A percentile compares a stretch with the other conserved stretches of the same genome.
phyloP scores from a whole-genome alignment of 495 filamentous ascomycete species.

The Lasiosphaeria ovina region DNA sequence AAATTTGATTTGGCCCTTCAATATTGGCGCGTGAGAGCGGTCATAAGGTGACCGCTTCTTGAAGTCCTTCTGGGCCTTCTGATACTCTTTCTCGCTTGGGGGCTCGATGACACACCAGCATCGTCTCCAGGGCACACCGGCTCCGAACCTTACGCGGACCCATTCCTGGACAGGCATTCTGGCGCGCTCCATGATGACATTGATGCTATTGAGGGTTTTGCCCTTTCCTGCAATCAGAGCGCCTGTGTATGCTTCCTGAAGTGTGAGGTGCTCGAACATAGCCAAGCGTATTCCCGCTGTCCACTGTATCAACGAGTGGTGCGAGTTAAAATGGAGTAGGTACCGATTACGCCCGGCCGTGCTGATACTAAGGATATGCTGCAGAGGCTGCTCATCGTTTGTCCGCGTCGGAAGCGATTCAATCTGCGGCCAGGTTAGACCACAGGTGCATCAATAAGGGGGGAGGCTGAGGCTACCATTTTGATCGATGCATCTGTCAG shows the following conservation, averaged over 20 bases:
- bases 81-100: slow-evolving; percentile 86
- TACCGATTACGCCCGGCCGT: slow-evolving; percentile 96
- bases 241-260: slow-evolving; percentile 96
- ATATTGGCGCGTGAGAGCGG: slow-evolving; percentile 55
- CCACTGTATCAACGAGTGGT: slow-evolving; percentile 92
- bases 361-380: slow-evolving; percentile 92
- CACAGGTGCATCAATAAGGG: neutral
- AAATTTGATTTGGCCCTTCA: slow-evolving; percentile 90
- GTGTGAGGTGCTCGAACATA: slow-evolving; percentile 89
- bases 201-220: slow-evolving; percentile 81
- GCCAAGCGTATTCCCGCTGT: slow-evolving; percentile 90
- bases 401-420: slow-evolving; percentile 83
- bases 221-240: slow-evolving; percentile 95
- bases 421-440: slow-evolving; percentile 55
- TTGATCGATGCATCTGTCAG: slow-evolving; percentile 95
- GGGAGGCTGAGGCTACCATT: slow-evolving; percentile 60
- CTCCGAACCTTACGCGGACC: slow-evolving; percentile 93
- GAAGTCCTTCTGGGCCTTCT: slow-evolving; percentile 74
- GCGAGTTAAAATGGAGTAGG: slow-evolving; percentile 91
- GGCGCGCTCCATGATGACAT: slow-evolving; percentile 75
- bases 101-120: slow-evolving; percentile 95
- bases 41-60: slow-evolving; percentile 89
- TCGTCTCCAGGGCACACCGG: slow-evolving; percentile 91
- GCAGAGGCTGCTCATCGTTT: slow-evolving; percentile 69
- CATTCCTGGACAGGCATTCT: slow-evolving; percentile 82